Base-by-base conservation (phyloP, 257 asterid species). In the Catharanthus roseus region DNA sequence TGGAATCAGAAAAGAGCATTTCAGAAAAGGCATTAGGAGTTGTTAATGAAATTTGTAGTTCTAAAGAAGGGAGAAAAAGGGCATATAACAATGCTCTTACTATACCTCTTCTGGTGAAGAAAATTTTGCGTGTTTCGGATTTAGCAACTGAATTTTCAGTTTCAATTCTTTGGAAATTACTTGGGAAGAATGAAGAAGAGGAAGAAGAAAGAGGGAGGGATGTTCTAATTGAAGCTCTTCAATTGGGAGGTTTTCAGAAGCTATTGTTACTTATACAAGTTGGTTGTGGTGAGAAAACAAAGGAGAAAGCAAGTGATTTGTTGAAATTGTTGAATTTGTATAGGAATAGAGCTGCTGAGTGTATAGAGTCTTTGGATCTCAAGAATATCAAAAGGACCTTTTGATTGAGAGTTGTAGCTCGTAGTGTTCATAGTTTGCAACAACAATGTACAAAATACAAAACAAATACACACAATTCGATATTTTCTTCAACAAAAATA, bases 231-330 rank as follows among this genome's bases (percentile, higher is more conserved):
- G 83, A 82, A 68, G 89, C 89, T 7, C 66, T 82, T 10, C 73
- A 80, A 79, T 61, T 73, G 10, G 93, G 93, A 23, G 93, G 80
- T 29, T 83, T 87, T 69, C 86, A 83, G 77, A 87, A 85, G 82
- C 62, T 87, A 19, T 41, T 85, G 77, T 11, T 85, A 69, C 45
- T 87, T 38, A 58, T 85, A 70, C 90, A 85, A 77, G 72, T 84
- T 58, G 90, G 89, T 1, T 72, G 87, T 66, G 65, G 41, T 38
- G 93, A 79, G 72, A 51, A 11, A 57, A 80, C 86, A 0, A 87
- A 79, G 77, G 88, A 87, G 76, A 85, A 79, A n/a, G 86, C 73
- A 38, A 77, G 74, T 50, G 81, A 84, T 31, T 45, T 87, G 78
- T 29, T 85, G 85, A 87, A 83, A 78, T 24, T 72, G 69, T 53